phyloP scores from a whole-genome alignment of 192 early-diverging fungal species.

The Backusella westeae region DNA sequence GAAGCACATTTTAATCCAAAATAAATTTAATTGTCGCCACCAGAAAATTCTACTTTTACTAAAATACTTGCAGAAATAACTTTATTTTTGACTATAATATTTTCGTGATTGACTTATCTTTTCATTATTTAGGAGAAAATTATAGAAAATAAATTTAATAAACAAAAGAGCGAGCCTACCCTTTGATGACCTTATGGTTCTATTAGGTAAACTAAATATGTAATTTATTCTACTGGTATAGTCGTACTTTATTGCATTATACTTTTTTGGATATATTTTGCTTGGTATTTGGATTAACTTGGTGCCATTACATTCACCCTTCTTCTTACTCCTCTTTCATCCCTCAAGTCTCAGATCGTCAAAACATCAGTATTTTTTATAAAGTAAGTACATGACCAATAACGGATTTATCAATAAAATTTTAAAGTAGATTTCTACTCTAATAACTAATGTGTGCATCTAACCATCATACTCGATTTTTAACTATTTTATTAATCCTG shows the following conservation, averaged over 20 bases:
- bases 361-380: not conserved
- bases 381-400: not conserved
- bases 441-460: not conserved
- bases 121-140: not conserved
- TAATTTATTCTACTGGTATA: not conserved
- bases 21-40: not conserved
- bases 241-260: not conserved
- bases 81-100: not conserved
- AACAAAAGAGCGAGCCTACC: not conserved
- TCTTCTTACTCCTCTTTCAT: not conserved
- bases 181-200: not conserved
- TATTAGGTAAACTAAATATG: not conserved
- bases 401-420: not conserved
- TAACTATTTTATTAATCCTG: not conserved
- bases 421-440: not conserved
- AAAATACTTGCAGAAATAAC: not conserved
- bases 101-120: not conserved
- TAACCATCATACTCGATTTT: not conserved
- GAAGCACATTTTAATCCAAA: not conserved
- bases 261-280: too few species aligned
- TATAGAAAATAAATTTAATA: not conserved
- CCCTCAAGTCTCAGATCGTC: not conserved
- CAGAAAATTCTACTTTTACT: not conserved
- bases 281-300: not conserved
- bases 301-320: not conserved